Base-by-base conservation (phyloP, 192 early-diverging fungal species). In the Coemansia sp. region DNA sequence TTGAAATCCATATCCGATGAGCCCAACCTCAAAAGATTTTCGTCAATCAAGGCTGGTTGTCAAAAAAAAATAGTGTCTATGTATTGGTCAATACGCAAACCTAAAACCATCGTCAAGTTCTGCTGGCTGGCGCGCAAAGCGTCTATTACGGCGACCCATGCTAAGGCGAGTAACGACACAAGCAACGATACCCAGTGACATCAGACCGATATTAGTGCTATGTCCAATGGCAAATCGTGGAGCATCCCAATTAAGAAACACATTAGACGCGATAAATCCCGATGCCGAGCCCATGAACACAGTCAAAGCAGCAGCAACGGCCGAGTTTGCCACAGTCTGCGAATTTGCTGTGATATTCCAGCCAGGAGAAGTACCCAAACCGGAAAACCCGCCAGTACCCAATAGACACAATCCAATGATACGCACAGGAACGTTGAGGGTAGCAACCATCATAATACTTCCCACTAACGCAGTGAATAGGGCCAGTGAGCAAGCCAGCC, bases 211-310 rank as follows among this genome's bases (percentile, higher is more conserved):
- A 37, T 73, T 82, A 6, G 76, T 70, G 0, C 62, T 59, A 52
- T 82, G 79, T 3, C 79, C 79, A 35, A 82, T 76, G 19, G 66
- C 68, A 53, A 82, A 82, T 1, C 74, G 58, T 5, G 79, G 79
- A 9, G 74, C 74, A 57, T 82, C 79, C 47, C 53, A 64, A 61
- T 82, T 82, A 6, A 82, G 68, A 53, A 82, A 82, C 39, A 82
- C 64, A n/a, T 82, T 82, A 8, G 74, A 74, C 8, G 62, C 35
- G 9, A 82, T 65, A 65, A 76, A 73, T 5, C 67, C 47, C 3
- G 79, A 73, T 1, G 52, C 7, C 0, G 79, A 19, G 19, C 79
- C 74, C 71, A 74, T 73, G 37, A 82, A 82, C 53, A 82, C 79
- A 13, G 79, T 82, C 23, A 76, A n/a, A 3, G 53, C 79, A 0